Base-by-base conservation (phyloP, 1,139 yeast genomes). In the Cylindricascospora bacillispora region DNA sequence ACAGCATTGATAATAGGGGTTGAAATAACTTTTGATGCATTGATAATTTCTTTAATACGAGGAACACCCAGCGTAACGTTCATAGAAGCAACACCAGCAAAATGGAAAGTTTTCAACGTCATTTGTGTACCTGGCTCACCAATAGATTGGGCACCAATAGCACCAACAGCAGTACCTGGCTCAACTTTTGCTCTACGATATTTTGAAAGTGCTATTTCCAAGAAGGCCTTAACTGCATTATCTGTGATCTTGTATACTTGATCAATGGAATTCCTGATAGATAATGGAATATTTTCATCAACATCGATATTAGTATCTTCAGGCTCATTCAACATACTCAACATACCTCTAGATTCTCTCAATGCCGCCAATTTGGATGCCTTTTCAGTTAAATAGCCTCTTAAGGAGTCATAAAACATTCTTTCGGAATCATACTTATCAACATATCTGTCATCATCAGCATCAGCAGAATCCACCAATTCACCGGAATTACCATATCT, bases 51-150 rank as follows among this genome's bases (percentile, higher is more conserved):
- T 60, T 89, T 89, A 52, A 89, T 89, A 69, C 98, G 95, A 24
- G 98, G 98, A 28, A 89, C 98, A 71, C 98, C 98, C 45, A 89
- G 70, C 0, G 98, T 89, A 43, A 89, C 94, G 63, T 89, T 89
- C 98, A 89, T 89, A 28, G 95, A 81, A 19, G 98, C 98, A 36
- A 89, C 98, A 66, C 98, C 98, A 47, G 98, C 98, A 67, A 89
- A 89, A 65, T 89, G 98, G 82, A 89, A 89, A 50, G 98, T 89
- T 60, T 89, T 89, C 59, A 89, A 68, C 6, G 98, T 89, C 98
- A 89, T 89, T 59, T 89, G 98, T 1, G 98, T 89, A 59, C 98
- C 98, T 7, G 98, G 98, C 52, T 89, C 98, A 61, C 98, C 98
- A 62, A 89, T 89, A 21, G 95, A 82, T 52, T 89, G 98, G 0